phyloP scores from a whole-genome alignment of 2,329 filamentous ascomycete genomes.

The Talaromyces sp. region DNA sequence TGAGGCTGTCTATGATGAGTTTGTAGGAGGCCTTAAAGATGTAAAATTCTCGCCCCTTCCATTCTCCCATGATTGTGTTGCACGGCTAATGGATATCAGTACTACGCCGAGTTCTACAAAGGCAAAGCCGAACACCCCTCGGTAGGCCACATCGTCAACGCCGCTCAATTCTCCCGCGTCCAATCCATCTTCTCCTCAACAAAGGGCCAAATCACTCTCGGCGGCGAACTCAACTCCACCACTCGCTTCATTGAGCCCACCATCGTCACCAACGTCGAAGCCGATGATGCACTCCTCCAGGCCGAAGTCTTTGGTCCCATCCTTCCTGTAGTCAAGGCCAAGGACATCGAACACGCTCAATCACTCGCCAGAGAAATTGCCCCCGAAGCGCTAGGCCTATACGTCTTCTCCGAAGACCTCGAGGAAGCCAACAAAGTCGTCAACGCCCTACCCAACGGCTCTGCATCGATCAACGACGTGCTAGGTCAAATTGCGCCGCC shows the following conservation, averaged over 20 bases:
- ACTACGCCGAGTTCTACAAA: conserved; percentile 6
- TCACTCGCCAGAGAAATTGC: not conserved
- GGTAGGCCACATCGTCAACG: conserved; percentile 10
- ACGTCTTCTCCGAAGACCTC: conserved; percentile 8
- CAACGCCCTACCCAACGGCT: conserved; percentile 7
- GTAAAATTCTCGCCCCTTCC: not conserved
- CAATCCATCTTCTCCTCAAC: conserved; percentile 4
- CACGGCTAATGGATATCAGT: not conserved
- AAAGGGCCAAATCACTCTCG: not conserved
- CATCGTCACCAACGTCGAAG: not conserved
- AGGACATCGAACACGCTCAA: conserved; percentile 1
- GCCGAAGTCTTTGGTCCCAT: conserved; percentile 8
- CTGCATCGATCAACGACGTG: conserved; percentile 4
- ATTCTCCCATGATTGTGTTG: not conserved
- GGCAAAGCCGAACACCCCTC: not conserved
- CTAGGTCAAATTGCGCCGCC: conserved; percentile 1
- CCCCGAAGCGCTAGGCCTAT: conserved; percentile 1
- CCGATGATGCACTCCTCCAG: not conserved
- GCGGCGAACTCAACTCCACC: not conserved
- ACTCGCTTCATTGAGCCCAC: not conserved
- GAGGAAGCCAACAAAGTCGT: conserved; percentile 8
- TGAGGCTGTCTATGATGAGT: conserved; percentile 8
- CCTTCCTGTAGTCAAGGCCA: conserved; percentile 4
- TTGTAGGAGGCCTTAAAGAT: not conserved
- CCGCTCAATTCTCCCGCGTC: not conserved